Evolutionary conservation across 2,329 filamentous ascomycete species (phyloP).

Genomic region (Ophiocordyceps camponoti-floridani): DNA sequence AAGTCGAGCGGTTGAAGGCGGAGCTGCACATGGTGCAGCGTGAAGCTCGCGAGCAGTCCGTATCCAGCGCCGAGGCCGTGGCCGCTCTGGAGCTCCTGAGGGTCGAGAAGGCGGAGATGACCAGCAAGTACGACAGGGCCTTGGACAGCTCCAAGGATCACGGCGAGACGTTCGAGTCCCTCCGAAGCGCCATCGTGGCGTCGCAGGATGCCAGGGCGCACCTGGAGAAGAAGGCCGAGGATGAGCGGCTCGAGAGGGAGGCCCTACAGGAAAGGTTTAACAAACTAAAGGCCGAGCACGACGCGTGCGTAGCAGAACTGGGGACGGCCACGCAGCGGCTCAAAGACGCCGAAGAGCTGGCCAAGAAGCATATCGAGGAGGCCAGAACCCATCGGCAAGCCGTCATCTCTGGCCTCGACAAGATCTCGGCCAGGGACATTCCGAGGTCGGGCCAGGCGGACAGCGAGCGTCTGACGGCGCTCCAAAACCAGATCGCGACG

Average conservation of each 20-base stretch:
- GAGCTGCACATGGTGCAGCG: constrained; percentile 70
- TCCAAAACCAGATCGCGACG: constrained; percentile 64
- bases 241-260: constrained; percentile 64
- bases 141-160: constrained; percentile 52
- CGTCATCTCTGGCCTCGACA: constrained; percentile 67
- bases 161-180: constrained; percentile 49
- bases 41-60: constrained; percentile 61
- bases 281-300: constrained; percentile 67
- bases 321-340: constrained; percentile 57
- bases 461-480: constrained; percentile 48
- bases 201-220: constrained; percentile 61
- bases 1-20: constrained; percentile 69
- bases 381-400: constrained; percentile 71
- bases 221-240: constrained; percentile 65
- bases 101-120: constrained; percentile 71
- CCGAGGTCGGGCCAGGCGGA: constrained; percentile 28
- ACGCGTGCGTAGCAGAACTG: constrained; percentile 61
- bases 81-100: constrained; percentile 57
- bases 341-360: constrained; percentile 72
- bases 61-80: constrained; percentile 59
- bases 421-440: constrained; percentile 40
- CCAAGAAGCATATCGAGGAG: constrained; percentile 74
- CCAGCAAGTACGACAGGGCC: constrained; percentile 48
- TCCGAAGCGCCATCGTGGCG: constrained; percentile 61
- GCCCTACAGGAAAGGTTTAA: constrained; percentile 58